A percentile compares a stretch with the other conserved stretches of the same genome.
Conservation (phyloP, 148 eudicot genomes). For the Spergularia marina region DNA sequence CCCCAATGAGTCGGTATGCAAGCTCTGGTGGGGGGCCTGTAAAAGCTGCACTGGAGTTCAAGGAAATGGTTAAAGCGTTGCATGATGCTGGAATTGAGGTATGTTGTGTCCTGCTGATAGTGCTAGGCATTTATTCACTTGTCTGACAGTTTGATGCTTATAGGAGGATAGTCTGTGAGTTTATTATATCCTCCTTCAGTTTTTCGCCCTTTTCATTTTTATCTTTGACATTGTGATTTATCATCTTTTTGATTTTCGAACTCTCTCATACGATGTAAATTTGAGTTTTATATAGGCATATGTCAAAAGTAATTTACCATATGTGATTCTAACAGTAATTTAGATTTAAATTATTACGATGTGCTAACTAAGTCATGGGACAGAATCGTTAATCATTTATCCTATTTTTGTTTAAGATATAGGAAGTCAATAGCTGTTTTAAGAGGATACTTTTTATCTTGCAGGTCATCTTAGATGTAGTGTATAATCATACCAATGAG, state of each 20-base stretch:
- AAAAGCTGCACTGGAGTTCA: constrained; percentile 78
- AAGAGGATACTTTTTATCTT: constrained; percentile 15
- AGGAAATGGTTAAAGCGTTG: constrained; percentile 94
- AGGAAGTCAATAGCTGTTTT: not conserved
- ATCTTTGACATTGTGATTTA: not conserved
- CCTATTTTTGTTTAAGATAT: not conserved
- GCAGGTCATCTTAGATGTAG: constrained; percentile 98
- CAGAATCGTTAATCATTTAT: not conserved
- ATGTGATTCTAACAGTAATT: not conserved
- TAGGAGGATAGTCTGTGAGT: not conserved
- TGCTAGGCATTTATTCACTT: not conserved
- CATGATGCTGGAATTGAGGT: constrained; percentile 98
- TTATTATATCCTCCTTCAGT: not conserved
- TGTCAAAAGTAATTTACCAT: not conserved
- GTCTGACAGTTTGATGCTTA: constrained; percentile 10
- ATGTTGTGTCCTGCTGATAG: constrained; percentile 12
- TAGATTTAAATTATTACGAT: not conserved
- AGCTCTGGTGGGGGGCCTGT: constrained; percentile 90
- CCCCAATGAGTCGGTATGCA: constrained; percentile 99
- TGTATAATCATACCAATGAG: constrained; percentile 96
- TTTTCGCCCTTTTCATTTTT: not conserved
- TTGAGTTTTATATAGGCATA: not conserved
- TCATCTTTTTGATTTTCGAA: not conserved
- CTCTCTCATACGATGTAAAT: not conserved
- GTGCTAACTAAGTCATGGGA: not conserved